Evolutionary conservation across 75 land plant genomes (phyloP).

Genomic region (Chamaecyparis obtusa): DNA sequence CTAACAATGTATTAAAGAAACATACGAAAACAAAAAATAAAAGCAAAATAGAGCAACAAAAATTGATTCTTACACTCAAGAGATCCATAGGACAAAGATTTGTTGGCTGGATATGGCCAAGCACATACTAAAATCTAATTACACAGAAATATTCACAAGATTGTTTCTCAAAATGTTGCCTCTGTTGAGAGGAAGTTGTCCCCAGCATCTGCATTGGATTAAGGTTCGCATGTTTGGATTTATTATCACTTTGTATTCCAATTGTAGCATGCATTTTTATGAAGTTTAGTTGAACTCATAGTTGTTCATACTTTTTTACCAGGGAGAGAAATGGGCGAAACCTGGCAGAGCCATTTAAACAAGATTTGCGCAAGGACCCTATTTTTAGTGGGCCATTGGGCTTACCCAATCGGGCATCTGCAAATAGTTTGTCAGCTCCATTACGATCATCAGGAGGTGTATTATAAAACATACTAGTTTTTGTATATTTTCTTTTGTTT

Average conservation of each 20-base stretch:
- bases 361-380: conserved; percentile 35
- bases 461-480: not conserved
- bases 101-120: not conserved
- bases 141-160: not conserved
- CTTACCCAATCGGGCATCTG: conserved; percentile 72
- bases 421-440: conserved; percentile 78
- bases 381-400: conserved; percentile 66
- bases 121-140: not conserved
- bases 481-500: not conserved
- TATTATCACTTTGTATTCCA: not conserved
- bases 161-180: not conserved
- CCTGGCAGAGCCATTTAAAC: conserved; percentile 25
- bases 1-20: not conserved
- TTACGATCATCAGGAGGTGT: conserved; percentile 67
- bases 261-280: not conserved
- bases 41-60: not conserved
- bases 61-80: not conserved
- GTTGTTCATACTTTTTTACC: not conserved
- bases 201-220: not conserved
- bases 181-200: not conserved
- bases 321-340: conserved; percentile 13
- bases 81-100: not conserved
- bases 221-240: not conserved
- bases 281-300: not conserved
- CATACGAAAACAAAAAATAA: not conserved